Evolutionary conservation across 306 rosid species (phyloP), one percentile per base, ranked within the genome.

Genomic region (Abrus pulchellus): DNA sequence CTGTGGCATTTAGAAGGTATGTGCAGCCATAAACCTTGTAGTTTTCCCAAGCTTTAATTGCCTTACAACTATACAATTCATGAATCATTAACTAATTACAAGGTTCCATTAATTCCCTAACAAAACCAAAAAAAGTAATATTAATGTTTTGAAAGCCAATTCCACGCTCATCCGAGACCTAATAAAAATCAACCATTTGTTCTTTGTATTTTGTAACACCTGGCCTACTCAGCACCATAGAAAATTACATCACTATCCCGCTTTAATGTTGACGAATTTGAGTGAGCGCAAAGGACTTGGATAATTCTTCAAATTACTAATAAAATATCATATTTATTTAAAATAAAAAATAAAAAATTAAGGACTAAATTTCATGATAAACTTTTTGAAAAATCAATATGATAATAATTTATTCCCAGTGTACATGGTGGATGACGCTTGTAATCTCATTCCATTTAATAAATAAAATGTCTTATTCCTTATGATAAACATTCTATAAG

Each of bases 1-100:
- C 98, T 0, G 90, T 93, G 2, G 54, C 88, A 44, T 93, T 91
- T 80, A 77, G 92, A 89, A 90, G 98, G 97, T 92, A 83, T 1
- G 30, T 45, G 7, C 49, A 85, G 9, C 14, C 79, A 62, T 44
- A 11, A 28, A 83, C 66, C 6, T 70, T 5, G 28, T 10, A 28
- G n/a, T 1, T 0, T n/a, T 74, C 34, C 36, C 45, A 57, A 27
- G 12, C 33, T 60, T 1, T 57, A 34, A 38, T 54, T 72, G 44
- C 13, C 41, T 56, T 57, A 28, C 3, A 43, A 0, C n/a, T 29
- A 56, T 43, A 44, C 56, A 38, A 41, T 40, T 72, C 20, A 20
- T 20, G 20, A 20, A 20, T 20, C 20, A 20, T 20, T 20, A 20
- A 20, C 20, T 20, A 20, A 20, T 20, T 20, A 20, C 20, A 20